Evolutionary conservation across 2,329 filamentous ascomycete genomes (phyloP).

Genomic region (Keithomyces neogunnii): DNA sequence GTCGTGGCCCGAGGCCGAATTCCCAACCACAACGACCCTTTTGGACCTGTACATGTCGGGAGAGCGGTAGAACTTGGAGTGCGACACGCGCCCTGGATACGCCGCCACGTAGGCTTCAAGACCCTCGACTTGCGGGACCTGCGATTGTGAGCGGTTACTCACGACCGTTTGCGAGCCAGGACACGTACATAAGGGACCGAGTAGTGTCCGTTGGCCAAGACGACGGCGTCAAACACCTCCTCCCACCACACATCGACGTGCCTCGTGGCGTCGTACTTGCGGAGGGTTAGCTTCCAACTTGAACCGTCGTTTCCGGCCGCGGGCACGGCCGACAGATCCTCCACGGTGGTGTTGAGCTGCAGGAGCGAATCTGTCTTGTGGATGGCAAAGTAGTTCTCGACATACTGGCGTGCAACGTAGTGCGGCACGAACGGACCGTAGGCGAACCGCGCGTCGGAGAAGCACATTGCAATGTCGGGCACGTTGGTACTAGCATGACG

Average conservation of each 20-base stretch:
- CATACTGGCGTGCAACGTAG: conserved; percentile 44
- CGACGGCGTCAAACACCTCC: conserved; percentile 37
- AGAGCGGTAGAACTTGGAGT: conserved; percentile 38
- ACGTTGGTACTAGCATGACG: conserved; percentile 39
- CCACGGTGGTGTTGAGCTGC: conserved; percentile 41
- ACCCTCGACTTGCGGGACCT: conserved; percentile 39
- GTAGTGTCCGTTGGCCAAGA: conserved; percentile 36
- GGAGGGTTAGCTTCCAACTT: conserved; percentile 38
- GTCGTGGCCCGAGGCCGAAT: conserved; percentile 36
- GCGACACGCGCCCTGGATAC: conserved; percentile 31
- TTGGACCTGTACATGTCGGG: conserved; percentile 23
- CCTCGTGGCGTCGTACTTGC: conserved; percentile 33
- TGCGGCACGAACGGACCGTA: conserved; percentile 50
- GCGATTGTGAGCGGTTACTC: not conserved
- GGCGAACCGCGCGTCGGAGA: conserved; percentile 43
- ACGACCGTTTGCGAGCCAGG: too few relatives aligned
- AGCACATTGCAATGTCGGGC: conserved; percentile 46
- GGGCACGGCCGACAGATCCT: conserved; percentile 33
- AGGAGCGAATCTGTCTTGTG: conserved; percentile 39
- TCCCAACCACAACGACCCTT: conserved; percentile 31
- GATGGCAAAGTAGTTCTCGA: conserved; percentile 45
- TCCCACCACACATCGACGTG: conserved; percentile 45
- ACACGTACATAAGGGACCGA: conserved; percentile 34
- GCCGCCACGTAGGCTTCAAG: conserved; percentile 28
- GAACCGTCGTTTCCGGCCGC: conserved; percentile 1